These are phyloP conservation scores for Vigna hirtella DNA, from an alignment of 306 rosid species.

Conservation along the genomic window DNA sequence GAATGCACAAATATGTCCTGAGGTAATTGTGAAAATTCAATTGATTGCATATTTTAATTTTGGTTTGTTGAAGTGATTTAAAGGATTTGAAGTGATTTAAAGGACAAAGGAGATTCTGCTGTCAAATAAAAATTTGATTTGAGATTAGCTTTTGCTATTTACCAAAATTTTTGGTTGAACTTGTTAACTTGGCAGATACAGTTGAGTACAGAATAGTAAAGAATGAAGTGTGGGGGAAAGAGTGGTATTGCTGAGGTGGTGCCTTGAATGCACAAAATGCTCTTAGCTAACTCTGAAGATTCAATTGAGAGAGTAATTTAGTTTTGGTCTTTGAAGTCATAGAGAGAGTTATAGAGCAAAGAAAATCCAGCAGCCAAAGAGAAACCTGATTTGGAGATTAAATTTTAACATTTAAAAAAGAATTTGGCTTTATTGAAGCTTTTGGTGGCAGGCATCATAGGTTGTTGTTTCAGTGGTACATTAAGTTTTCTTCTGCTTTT, in stretches of 20 bases:
- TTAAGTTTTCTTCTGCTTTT: slow-evolving; percentile 43
- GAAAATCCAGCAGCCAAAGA: slow-evolving; percentile 12
- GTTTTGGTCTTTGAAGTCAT: slow-evolving; percentile 21
- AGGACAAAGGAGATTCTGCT: slow-evolving; percentile 9
- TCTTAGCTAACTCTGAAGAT: slow-evolving; percentile 4
- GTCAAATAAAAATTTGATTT: slow-evolving; percentile 10
- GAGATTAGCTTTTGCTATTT: slow-evolving; percentile 11
- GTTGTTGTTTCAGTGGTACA: slow-evolving; percentile 21
- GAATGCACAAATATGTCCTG: slow-evolving; percentile 9
- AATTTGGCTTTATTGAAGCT: slow-evolving; percentile 27
- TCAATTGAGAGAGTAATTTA: slow-evolving; percentile 27
- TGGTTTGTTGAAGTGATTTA: slow-evolving; percentile 31
- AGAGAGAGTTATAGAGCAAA: slow-evolving; percentile 17
- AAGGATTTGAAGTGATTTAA: slow-evolving; percentile 17
- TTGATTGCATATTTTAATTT: slow-evolving; percentile 24
- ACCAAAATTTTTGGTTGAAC: not conserved
- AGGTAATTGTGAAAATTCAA: slow-evolving; percentile 3
- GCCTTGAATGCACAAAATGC: slow-evolving; percentile 14
- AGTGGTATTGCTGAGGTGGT: slow-evolving; percentile 19
- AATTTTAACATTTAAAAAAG: not conserved
- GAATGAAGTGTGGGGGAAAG: not conserved
- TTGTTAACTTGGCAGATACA: not conserved
- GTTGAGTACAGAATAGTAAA: not conserved
- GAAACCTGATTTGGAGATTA: slow-evolving; percentile 12
- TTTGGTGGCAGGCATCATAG: slow-evolving; percentile 38